A percentile compares a stretch with the other conserved stretches of the same genome.
phyloP scores from a whole-genome alignment of 2,329 filamentous ascomycete genomes.

The Blastomyces parvus region DNA sequence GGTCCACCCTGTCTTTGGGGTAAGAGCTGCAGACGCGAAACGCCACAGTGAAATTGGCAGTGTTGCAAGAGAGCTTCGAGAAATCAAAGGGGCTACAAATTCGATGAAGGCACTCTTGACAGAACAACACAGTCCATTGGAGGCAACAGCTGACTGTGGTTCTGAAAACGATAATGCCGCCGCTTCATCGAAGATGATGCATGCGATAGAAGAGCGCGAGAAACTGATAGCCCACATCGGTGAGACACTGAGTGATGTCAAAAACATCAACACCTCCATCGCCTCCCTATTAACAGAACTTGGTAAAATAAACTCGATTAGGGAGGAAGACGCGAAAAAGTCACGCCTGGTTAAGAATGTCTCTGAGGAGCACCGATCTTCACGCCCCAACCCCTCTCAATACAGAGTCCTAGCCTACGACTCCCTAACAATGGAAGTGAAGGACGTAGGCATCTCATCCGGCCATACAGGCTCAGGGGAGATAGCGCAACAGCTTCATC shows the following conservation, averaged over 20 bases:
- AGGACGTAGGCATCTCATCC: constrained; percentile 27
- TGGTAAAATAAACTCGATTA: not conserved
- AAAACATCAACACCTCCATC: constrained; percentile 3
- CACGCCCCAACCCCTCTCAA: not conserved
- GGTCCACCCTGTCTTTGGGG: constrained; percentile 2
- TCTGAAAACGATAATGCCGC: not conserved
- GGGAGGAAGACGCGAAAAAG: not conserved
- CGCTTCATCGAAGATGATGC: not conserved
- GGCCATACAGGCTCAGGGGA: constrained; percentile 17
- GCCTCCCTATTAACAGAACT: not conserved
- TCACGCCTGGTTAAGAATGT: not conserved
- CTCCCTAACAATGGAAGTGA: constrained; percentile 23
- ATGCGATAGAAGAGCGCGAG: not conserved
- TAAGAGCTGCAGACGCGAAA: not conserved
- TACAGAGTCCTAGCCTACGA: constrained; percentile 34
- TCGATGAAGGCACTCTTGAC: constrained; percentile 2
- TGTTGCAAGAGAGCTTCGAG: constrained; percentile 2
- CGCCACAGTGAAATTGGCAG: not conserved
- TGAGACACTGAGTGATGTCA: constrained; percentile 7
- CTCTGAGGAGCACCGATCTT: too few relatives aligned
- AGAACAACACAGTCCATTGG: not conserved
- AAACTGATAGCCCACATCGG: constrained; percentile 17
- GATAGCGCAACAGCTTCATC: constrained; percentile 19
- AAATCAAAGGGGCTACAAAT: constrained; percentile 7
- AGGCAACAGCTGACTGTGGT: too few relatives aligned